phyloP scores from a whole-genome alignment of 225 moss, liverwort and hornwort genomes.

The Antitrichia curtipendula region DNA sequence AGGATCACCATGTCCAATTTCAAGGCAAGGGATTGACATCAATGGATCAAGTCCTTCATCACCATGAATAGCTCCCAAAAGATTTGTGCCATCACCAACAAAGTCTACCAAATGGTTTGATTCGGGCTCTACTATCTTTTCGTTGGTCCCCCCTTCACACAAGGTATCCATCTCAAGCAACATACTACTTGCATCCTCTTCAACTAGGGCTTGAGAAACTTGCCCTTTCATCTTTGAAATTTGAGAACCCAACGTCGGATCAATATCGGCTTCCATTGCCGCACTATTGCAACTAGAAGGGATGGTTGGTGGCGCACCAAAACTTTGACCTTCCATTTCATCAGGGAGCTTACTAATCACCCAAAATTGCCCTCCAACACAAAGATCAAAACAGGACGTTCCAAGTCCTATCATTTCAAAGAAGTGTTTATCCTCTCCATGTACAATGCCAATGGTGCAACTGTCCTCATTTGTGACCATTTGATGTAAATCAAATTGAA shows the following conservation, averaged over 20 bases:
- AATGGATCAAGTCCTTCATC: not conserved
- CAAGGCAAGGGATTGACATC: not conserved
- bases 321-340: not conserved
- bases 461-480: not conserved
- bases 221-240: not conserved
- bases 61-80: not conserved
- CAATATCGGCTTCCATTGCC: fast-evolving
- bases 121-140: not conserved
- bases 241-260: too few species aligned
- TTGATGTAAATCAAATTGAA: not conserved
- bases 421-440: fast-evolving
- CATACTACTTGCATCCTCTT: not conserved
- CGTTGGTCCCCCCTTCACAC: too few species aligned
- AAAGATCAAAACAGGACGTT: not conserved
- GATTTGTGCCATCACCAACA: not conserved
- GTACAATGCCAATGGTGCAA: not conserved
- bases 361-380: not conserved
- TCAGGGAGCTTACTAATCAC: not conserved
- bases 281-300: not conserved
- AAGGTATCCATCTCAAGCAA: not conserved
- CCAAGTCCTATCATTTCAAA: not conserved
- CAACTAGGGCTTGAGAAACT: not conserved
- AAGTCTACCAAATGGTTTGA: not conserved
- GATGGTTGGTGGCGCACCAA: not conserved
- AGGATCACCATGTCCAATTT: not conserved